These are phyloP conservation scores for Xylariaceae sp. DNA, from an alignment of 2,329 filamentous ascomycete species.

Conservation along the genomic window DNA sequence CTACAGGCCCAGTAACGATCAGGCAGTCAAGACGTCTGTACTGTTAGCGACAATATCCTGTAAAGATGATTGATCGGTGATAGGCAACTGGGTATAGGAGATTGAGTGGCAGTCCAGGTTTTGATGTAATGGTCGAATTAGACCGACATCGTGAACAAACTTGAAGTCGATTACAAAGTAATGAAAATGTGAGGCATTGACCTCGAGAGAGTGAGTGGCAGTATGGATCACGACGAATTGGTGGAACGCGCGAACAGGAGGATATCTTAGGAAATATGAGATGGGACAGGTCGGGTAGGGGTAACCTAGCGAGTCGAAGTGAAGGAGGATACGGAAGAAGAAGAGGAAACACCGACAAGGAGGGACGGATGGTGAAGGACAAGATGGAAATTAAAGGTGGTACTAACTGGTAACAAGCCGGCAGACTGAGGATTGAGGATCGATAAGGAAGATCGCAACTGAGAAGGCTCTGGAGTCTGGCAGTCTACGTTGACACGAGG, in stretches of 20 bases:
- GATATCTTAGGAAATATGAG: neutral
- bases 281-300: neutral
- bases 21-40: neutral
- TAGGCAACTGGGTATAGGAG: neutral
- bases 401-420: slow-evolving; percentile 9
- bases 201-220: slow-evolving; percentile 4
- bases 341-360: neutral
- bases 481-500: neutral
- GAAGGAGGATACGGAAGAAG: slow-evolving; percentile 2
- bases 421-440: neutral
- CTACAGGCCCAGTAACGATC: neutral
- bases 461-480: neutral
- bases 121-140: slow-evolving; percentile 4
- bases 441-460: slow-evolving; percentile 8
- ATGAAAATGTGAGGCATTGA: neutral
- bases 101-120: neutral
- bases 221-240: neutral
- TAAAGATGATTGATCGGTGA: neutral
- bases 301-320: neutral
- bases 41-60: neutral
- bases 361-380: slow-evolving; percentile 10
- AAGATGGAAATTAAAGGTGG: slow-evolving; percentile 19
- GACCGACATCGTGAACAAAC: neutral
- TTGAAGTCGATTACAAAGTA: neutral
- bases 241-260: neutral